Evolutionary conservation across 176 grass and related monocot genomes (phyloP).

Genomic region (Areca catechu): DNA sequence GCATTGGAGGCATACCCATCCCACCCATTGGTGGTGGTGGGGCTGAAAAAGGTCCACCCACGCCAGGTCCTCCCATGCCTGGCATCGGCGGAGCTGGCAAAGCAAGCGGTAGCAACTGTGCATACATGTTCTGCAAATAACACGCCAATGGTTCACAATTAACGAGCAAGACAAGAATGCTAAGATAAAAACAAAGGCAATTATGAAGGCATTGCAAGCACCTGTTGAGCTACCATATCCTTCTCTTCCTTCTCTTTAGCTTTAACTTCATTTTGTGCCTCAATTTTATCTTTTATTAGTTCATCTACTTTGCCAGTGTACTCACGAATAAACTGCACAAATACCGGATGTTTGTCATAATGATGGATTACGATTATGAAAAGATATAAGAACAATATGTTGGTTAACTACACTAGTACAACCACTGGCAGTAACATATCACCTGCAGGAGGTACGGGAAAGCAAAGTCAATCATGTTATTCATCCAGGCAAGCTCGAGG

Average conservation of each 20-base stretch:
- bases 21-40: slow-evolving; percentile 45
- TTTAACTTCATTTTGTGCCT: slow-evolving; percentile 65
- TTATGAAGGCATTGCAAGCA: slow-evolving; percentile 9
- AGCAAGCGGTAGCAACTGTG: slow-evolving; percentile 82
- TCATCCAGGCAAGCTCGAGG: slow-evolving; percentile 97
- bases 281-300: slow-evolving; percentile 77
- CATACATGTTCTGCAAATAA: slow-evolving; percentile 83
- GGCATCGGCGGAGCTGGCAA: slow-evolving; percentile 69
- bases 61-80: slow-evolving; percentile 52
- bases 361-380: no score
- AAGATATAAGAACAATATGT: no score
- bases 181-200: no score
- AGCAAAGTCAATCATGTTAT: slow-evolving; percentile 93
- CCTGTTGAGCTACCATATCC: slow-evolving; percentile 85
- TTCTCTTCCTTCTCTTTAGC: slow-evolving; percentile 89
- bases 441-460: slow-evolving; percentile 98
- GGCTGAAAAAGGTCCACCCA: slow-evolving; percentile 18
- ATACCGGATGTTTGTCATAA: background rate
- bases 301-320: slow-evolving; percentile 95
- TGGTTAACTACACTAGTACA: no score
- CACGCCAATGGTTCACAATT: no score
- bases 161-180: no score
- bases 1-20: slow-evolving; percentile 89
- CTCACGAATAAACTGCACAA: slow-evolving; percentile 73
- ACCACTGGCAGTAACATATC: background rate